Evolutionary conservation across 2,329 filamentous ascomycete species (phyloP).

Genomic region (Didymosphaeria variabile): DNA sequence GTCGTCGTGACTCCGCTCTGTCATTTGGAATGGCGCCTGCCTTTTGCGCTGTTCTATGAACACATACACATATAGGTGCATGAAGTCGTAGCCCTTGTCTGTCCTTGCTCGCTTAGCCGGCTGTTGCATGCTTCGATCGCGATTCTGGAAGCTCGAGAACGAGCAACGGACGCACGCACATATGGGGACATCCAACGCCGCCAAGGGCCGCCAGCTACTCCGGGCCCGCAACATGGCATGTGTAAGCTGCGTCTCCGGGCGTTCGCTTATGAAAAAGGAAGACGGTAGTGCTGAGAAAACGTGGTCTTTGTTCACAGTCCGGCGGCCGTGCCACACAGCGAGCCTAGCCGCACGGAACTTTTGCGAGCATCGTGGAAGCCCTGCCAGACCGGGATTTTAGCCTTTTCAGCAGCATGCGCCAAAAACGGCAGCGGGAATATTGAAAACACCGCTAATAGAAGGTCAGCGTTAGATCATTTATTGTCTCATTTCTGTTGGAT

Average conservation of each 20-base stretch:
- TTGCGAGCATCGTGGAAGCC: conserved; percentile 32
- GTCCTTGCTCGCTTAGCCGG: conserved; percentile 14
- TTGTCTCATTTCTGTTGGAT: conserved; percentile 45
- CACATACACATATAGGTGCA: background rate
- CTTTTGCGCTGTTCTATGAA: conserved; percentile 1
- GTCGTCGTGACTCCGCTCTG: conserved; percentile 14
- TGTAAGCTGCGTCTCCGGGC: conserved; percentile 21
- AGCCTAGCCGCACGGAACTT: conserved; percentile 37
- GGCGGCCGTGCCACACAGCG: conserved; percentile 29
- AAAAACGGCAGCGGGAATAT: conserved; percentile 47
- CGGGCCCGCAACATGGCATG: conserved; percentile 12
- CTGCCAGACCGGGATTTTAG: conserved; percentile 37
- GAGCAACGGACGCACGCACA: conserved; percentile 11
- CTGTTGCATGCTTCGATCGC: conserved; percentile 6
- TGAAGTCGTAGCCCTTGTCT: background rate
- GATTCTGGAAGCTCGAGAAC: conserved; percentile 15
- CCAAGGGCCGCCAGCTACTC: conserved; percentile 14
- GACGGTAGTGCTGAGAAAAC: conserved; percentile 20
- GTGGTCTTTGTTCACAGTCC: conserved; percentile 23
- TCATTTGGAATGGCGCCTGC: conserved; percentile 23
- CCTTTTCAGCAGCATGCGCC: conserved; percentile 37
- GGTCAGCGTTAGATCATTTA: conserved; percentile 41
- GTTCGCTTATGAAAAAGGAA: conserved; percentile 25
- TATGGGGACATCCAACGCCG: conserved; percentile 19
- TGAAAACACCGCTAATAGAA: conserved; percentile 43